phyloP scores from a whole-genome alignment of 2,329 filamentous ascomycete genomes.

The Colletotrichum sansevieriae region DNA sequence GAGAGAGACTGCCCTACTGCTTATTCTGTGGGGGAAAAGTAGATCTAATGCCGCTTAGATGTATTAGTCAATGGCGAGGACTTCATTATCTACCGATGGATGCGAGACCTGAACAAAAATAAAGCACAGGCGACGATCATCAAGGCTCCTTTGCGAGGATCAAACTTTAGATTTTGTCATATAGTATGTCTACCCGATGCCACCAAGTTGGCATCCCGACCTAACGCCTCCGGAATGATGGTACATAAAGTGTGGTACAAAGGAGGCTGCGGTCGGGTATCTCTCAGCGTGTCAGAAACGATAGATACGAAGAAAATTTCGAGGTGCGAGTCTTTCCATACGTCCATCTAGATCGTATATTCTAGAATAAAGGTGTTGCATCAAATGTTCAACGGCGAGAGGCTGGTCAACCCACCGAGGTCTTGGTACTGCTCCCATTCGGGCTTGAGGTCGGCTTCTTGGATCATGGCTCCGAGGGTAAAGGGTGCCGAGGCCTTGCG shows the following conservation, averaged over 20 bases:
- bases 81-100: no score
- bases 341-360: neutral
- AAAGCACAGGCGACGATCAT: no score
- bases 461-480: conserved; percentile 24
- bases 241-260: conserved; percentile 11
- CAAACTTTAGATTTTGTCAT: neutral
- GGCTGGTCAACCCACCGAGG: conserved; percentile 57
- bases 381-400: conserved; percentile 28
- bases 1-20: no score
- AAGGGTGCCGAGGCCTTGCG: conserved; percentile 39
- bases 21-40: no score
- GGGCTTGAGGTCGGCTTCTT: conserved; percentile 47
- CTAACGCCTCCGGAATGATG: neutral
- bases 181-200: neutral
- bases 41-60: no score
- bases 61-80: no score
- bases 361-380: neutral
- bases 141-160: no score
- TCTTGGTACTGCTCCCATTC: conserved; percentile 63
- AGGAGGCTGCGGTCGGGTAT: conserved; percentile 38
- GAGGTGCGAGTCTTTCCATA: neutral
- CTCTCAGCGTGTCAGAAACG: conserved; percentile 40
- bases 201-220: neutral
- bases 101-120: no score
- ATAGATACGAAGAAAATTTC: conserved; percentile 13